Base-by-base conservation (phyloP, 1,284 basidiomycete species). In the Papiliotrema laurentii region DNA sequence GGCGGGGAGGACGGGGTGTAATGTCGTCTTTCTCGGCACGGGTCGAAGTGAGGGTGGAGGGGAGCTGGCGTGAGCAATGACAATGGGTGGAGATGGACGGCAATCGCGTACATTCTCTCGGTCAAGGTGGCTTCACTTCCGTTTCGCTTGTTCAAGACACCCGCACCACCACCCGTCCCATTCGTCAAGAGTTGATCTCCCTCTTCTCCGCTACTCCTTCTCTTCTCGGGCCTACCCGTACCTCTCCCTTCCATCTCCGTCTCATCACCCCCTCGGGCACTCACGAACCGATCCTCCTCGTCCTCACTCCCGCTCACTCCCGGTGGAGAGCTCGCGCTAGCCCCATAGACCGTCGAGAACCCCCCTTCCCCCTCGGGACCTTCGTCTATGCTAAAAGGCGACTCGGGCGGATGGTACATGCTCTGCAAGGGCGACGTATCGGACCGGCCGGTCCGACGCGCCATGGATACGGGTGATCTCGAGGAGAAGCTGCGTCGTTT, bases 261-360 rank as follows among this genome's bases (percentile, higher is more conserved):
- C 40, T 53, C 52, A 14, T 58, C 52, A 21, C 36, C 47, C 21
- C 49, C 45, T 40, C 48, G 18, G 7, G 37, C 48, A 30, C 49
- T 56, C 5, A 62, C 54, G 43, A 61, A 62, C 34, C 55, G 55
- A 48, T 67, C 56, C 10, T 49, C 36, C 37, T 53, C 60, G 13
- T 40, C 39, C 27, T 66, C 68, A 41, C 50, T 54, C 2, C 28
- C 59, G 46, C 59, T 66, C 5, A 43, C 28, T 19, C 54, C 59
- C n/a, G 50, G 55, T 3, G 54, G 51, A n/a, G 56, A 58, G 34
- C 60, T 63, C 7, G 66, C 66, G 5, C 58, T 60, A 10, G 59
- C 61, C 5, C 62, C 63, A 30, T 63, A 60, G 22, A 59, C 54
- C 40, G 58, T 57, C n/a, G 45, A 54, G 33, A 56, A 57, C 24